These are phyloP conservation scores for Eucalyptus dawsonii DNA, from an alignment of 345 rosid species.

Conservation along the genomic window DNA sequence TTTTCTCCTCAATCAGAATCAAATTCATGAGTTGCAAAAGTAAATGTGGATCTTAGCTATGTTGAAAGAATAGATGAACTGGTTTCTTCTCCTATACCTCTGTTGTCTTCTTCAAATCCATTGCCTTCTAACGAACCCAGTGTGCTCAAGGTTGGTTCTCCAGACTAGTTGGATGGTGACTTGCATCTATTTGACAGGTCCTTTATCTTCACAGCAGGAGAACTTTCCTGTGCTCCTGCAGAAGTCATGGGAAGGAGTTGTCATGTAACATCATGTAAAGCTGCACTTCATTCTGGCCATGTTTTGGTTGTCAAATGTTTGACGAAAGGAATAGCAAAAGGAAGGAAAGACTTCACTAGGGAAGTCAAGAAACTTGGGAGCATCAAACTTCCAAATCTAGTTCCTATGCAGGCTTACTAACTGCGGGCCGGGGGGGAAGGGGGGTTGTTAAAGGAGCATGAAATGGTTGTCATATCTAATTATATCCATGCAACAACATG, in stretches of 20 bases:
- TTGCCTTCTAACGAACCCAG: constrained; percentile 27
- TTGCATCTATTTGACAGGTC: constrained; percentile 60
- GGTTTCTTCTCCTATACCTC: constrained; percentile 34
- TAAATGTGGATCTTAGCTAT: constrained; percentile 2
- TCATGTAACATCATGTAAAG: constrained; percentile 67
- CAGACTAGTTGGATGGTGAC: constrained; percentile 62
- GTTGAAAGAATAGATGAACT: constrained; percentile 23
- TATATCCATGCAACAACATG: background rate
- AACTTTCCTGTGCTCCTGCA: constrained; percentile 75
- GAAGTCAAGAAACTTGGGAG: constrained; percentile 78
- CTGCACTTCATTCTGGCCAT: constrained; percentile 47
- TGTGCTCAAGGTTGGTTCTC: constrained; percentile 27
- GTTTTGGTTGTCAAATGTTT: constrained; percentile 74
- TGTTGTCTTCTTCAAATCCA: constrained; percentile 41
- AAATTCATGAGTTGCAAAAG: constrained; percentile 19
- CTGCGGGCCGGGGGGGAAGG: too few relatives aligned
- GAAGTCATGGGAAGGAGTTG: constrained; percentile 79
- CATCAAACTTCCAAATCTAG: constrained; percentile 74
- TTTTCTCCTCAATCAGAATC: background rate
- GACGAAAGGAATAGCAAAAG: constrained; percentile 71
- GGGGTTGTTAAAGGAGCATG: too few relatives aligned
- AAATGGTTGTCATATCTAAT: too few relatives aligned
- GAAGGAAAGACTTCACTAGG: constrained; percentile 71
- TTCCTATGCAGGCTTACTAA: constrained; percentile 35
- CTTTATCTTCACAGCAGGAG: constrained; percentile 50